These are phyloP conservation scores for Colletotrichum trifolii DNA, from an alignment of 2,329 filamentous ascomycete genomes.

Conservation along the genomic window DNA sequence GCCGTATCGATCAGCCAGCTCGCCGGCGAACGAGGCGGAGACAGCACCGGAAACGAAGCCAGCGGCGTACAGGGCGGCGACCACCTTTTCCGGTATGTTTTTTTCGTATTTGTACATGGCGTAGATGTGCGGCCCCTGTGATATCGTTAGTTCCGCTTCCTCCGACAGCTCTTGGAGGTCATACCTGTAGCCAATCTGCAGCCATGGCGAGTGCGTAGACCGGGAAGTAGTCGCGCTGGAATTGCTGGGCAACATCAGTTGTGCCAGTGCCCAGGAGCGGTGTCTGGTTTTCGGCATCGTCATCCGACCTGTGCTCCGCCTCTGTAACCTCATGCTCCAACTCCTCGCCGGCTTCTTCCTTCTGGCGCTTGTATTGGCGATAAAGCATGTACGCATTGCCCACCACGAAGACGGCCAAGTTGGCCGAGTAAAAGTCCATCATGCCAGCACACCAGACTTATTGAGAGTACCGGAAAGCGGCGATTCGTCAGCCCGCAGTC, in stretches of 20 bases:
- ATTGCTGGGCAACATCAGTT: slow-evolving; percentile 34
- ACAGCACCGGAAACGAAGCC: slow-evolving; percentile 61
- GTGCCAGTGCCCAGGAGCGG: slow-evolving; percentile 23
- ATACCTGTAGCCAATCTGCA: slow-evolving; percentile 49
- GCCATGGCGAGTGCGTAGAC: slow-evolving; percentile 46
- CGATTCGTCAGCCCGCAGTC: neutral
- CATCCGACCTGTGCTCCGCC: slow-evolving; percentile 1
- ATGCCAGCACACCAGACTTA: neutral
- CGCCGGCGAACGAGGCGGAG: slow-evolving; percentile 54
- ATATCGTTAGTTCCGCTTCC: slow-evolving; percentile 9
- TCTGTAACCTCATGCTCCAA: slow-evolving; percentile 27
- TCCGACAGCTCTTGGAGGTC: neutral
- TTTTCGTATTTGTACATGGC: slow-evolving; percentile 64
- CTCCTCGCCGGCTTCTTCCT: slow-evolving; percentile 16
- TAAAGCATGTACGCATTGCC: slow-evolving; percentile 41
- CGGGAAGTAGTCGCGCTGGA: slow-evolving; percentile 41
- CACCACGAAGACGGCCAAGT: slow-evolving; percentile 39
- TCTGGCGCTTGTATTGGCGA: slow-evolving; percentile 38
- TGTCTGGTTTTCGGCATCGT: slow-evolving; percentile 18
- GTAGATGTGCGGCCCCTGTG: slow-evolving; percentile 60
- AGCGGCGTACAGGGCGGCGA: slow-evolving; percentile 58
- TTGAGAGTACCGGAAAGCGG: neutral
- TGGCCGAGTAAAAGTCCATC: slow-evolving; percentile 41
- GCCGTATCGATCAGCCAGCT: slow-evolving; percentile 56
- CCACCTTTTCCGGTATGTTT: slow-evolving; percentile 53